A percentile compares a stretch with the other conserved stretches of the same genome.
Evolutionary conservation across 2,329 filamentous ascomycete species (phyloP).

Genomic region (Didymella arachidicola): DNA sequence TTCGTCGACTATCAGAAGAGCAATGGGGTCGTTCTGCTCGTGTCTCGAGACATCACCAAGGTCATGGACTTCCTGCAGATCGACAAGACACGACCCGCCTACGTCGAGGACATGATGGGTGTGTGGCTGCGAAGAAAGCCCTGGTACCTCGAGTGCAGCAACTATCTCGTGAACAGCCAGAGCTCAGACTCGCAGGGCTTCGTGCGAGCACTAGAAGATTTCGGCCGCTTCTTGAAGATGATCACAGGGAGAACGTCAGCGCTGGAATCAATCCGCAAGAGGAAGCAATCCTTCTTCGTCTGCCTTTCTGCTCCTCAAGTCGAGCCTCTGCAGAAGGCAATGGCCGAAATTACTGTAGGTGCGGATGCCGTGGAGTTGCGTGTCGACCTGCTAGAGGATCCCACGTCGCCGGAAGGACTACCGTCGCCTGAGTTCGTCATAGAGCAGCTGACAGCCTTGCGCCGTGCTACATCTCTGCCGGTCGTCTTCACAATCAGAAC

Average conservation of each 20-base stretch:
- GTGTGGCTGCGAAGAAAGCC: conserved; percentile 89
- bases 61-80: conserved; percentile 87
- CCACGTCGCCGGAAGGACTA: conserved; percentile 63
- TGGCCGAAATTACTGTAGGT: conserved; percentile 79
- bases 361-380: conserved; percentile 92
- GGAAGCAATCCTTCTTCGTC: conserved; percentile 85
- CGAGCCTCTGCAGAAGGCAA: conserved; percentile 65
- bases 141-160: conserved; percentile 93
- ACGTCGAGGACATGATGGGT: conserved; percentile 87
- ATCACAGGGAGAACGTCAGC: conserved; percentile 68
- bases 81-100: conserved; percentile 91
- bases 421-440: conserved; percentile 78
- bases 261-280: conserved; percentile 67
- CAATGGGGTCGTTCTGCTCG: conserved; percentile 84
- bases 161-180: conserved; percentile 90
- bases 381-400: conserved; percentile 86
- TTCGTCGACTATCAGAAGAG: conserved; percentile 75
- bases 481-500: conserved; percentile 94
- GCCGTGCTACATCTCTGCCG: conserved; percentile 75
- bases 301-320: conserved; percentile 85
- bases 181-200: conserved; percentile 61
- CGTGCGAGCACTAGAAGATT: conserved; percentile 69
- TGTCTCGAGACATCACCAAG: conserved; percentile 86
- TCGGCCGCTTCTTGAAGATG: conserved; percentile 73
- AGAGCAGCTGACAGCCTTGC: conserved; percentile 80